Evolutionary conservation across 2,329 filamentous ascomycete species (phyloP).

Genomic region (Passalora sequoiae): DNA sequence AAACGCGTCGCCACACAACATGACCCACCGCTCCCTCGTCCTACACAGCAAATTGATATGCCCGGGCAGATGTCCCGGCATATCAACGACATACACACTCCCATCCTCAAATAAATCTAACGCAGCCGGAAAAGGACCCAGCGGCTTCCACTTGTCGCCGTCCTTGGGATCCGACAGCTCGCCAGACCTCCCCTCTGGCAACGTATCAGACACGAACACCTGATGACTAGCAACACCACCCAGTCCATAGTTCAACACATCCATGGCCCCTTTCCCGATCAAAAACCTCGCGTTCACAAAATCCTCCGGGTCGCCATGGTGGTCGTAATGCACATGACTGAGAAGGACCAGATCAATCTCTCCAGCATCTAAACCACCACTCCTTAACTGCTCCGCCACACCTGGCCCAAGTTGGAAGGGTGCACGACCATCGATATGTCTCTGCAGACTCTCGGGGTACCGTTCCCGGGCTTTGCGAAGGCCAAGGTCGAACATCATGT

Average conservation of each 20-base stretch:
- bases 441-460: slow-evolving; percentile 43
- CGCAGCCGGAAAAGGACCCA: slow-evolving; percentile 42
- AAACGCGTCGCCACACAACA: slow-evolving; percentile 51
- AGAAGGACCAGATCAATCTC: slow-evolving; percentile 43
- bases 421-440: slow-evolving; percentile 44
- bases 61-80: slow-evolving; percentile 49
- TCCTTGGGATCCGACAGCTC: slow-evolving; percentile 39
- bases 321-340: slow-evolving; percentile 54
- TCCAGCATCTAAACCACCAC: slow-evolving; percentile 35
- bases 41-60: slow-evolving; percentile 49
- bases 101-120: slow-evolving; percentile 48
- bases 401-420: slow-evolving; percentile 45
- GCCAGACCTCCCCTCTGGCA: slow-evolving; percentile 39
- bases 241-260: slow-evolving; percentile 36
- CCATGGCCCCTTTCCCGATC: slow-evolving; percentile 46
- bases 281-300: slow-evolving; percentile 47
- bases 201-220: slow-evolving; percentile 41
- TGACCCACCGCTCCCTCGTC: slow-evolving; percentile 41
- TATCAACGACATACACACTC: slow-evolving; percentile 45
- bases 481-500: slow-evolving; percentile 52
- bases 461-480: slow-evolving; percentile 42
- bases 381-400: slow-evolving; percentile 36
- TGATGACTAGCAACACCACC: slow-evolving; percentile 34
- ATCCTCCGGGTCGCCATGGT: slow-evolving; percentile 52
- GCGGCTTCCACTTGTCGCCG: slow-evolving; percentile 38